Percentiles rank a stretch among this genome's conserved stretches.
These are phyloP conservation scores for Diospyros lotus DNA, from an alignment of 148 eudicot genomes.

Conservation along the genomic window DNA sequence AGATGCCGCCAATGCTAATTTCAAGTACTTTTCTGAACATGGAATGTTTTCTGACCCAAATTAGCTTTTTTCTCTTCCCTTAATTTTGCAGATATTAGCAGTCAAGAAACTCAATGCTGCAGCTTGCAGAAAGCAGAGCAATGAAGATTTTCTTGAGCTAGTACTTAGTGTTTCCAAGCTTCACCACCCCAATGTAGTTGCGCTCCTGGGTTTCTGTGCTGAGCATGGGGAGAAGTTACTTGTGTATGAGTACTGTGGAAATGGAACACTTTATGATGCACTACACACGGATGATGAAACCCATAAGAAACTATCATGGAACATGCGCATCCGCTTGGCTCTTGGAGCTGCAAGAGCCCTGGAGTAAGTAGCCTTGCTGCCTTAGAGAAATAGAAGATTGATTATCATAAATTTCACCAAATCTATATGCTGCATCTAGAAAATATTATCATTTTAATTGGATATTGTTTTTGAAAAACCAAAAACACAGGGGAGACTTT, in stretches of 20 bases:
- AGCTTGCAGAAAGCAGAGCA: conserved; percentile 44
- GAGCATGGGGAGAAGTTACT: conserved; percentile 78
- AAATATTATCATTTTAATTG: background rate
- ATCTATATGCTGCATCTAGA: background rate
- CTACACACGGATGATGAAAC: conserved; percentile 70
- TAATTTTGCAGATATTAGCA: conserved; percentile 55
- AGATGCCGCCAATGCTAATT: background rate
- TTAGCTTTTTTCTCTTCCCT: background rate
- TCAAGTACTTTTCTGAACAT: background rate
- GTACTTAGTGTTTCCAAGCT: conserved; percentile 56
- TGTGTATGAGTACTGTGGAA: conserved; percentile 57
- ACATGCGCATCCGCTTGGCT: conserved; percentile 64
- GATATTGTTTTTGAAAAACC: background rate
- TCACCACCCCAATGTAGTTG: conserved; percentile 66
- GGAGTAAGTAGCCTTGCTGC: conserved; percentile 51
- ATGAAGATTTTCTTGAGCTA: conserved; percentile 63
- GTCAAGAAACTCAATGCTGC: conserved; percentile 77
- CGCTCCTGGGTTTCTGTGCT: conserved; percentile 75
- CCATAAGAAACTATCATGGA: conserved; percentile 76
- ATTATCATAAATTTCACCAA: background rate
- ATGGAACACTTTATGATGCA: conserved; percentile 78
- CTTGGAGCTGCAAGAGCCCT: conserved; percentile 93
- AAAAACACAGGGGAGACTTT: background rate
- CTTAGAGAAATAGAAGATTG: no score
- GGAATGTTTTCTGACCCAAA: conserved; percentile 3